These are phyloP conservation scores for Ogataea degrootiae DNA, from an alignment of 805 yeast genomes.

Conservation along the genomic window DNA sequence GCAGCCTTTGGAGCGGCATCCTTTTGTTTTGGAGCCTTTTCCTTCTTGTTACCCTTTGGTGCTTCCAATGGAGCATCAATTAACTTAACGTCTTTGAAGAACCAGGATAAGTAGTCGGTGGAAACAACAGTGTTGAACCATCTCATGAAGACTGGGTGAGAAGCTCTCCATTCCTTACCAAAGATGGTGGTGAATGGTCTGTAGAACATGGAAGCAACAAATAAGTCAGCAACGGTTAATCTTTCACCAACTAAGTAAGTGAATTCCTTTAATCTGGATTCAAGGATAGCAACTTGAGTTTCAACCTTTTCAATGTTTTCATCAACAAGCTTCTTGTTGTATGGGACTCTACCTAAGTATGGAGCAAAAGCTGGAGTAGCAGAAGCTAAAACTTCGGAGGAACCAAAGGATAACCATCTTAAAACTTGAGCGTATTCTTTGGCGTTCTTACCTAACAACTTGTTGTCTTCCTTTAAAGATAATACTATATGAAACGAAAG, in stretches of 20 bases:
- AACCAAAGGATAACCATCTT: conserved; percentile 75
- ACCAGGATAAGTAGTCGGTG: conserved; percentile 42
- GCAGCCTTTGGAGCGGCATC: conserved; percentile 7
- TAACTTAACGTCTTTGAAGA: conserved; percentile 50
- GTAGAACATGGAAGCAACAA: conserved; percentile 37
- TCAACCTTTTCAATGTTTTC: conserved; percentile 33
- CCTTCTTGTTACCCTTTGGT: conserved; percentile 69
- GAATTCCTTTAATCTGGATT: conserved; percentile 46
- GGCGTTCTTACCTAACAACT: conserved; percentile 55
- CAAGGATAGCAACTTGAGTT: conserved; percentile 40
- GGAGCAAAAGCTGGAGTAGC: conserved; percentile 52
- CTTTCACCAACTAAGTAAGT: conserved; percentile 47
- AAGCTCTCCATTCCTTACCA: conserved; percentile 47
- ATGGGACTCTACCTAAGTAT: conserved; percentile 60
- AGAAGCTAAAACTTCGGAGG: conserved; percentile 55
- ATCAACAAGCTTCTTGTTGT: conserved; percentile 61
- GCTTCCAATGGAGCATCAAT: conserved; percentile 62
- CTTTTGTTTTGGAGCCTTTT: conserved; percentile 43
- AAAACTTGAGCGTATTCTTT: conserved; percentile 62
- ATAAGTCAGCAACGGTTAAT: conserved; percentile 41
- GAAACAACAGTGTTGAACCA: conserved; percentile 46
- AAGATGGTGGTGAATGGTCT: conserved; percentile 44
- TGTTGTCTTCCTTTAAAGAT: conserved; percentile 38
- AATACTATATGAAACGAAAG: conserved; percentile 31
- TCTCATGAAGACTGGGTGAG: conserved; percentile 47